A percentile compares a stretch with the other conserved stretches of the same genome.
phyloP scores from a whole-genome alignment of 257 asterid genomes.

The Capsicum chinense region DNA sequence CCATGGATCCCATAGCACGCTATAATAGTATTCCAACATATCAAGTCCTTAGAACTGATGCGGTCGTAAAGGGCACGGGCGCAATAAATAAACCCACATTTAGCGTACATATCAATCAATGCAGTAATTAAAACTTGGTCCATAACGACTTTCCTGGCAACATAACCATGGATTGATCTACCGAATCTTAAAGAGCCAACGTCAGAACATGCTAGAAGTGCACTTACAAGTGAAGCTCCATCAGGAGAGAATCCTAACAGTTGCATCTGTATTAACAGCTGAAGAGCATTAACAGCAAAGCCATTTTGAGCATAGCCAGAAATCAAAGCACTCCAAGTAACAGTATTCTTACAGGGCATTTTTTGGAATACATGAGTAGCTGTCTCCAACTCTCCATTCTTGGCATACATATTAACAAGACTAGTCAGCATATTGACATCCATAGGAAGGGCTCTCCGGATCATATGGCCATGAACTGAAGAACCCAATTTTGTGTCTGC shows the following conservation, averaged over 20 bases:
- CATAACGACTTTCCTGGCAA: slow-evolving; percentile 48
- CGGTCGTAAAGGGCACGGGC: slow-evolving; percentile 55
- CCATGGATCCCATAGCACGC: slow-evolving; percentile 82
- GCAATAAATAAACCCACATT: slow-evolving; percentile 63
- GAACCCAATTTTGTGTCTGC: slow-evolving; percentile 56
- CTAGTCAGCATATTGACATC: slow-evolving; percentile 64
- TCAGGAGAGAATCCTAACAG: slow-evolving; percentile 59
- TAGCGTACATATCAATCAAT: slow-evolving; percentile 78
- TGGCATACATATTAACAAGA: slow-evolving; percentile 78
- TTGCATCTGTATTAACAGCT: slow-evolving; percentile 66
- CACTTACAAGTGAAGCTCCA: slow-evolving; percentile 62
- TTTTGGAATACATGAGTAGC: slow-evolving; percentile 57
- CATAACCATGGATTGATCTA: slow-evolving; percentile 61
- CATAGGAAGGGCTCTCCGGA: slow-evolving; percentile 50
- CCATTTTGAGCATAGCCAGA: slow-evolving; percentile 76
- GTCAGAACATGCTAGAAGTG: slow-evolving; percentile 72
- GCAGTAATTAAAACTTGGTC: slow-evolving; percentile 64
- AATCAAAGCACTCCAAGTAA: slow-evolving; percentile 83
- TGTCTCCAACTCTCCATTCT: slow-evolving; percentile 54
- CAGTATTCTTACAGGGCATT: slow-evolving; percentile 49
- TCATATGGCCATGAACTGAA: slow-evolving; percentile 71
- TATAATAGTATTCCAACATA: slow-evolving; percentile 78
- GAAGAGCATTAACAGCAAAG: slow-evolving; percentile 51
- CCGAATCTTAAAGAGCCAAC: slow-evolving; percentile 57
- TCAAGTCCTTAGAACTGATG: slow-evolving; percentile 49